A percentile compares a stretch with the other conserved stretches of the same genome.
phyloP scores from a whole-genome alignment of 768 basidiomycete species.

The Leccinum rimulosum region DNA sequence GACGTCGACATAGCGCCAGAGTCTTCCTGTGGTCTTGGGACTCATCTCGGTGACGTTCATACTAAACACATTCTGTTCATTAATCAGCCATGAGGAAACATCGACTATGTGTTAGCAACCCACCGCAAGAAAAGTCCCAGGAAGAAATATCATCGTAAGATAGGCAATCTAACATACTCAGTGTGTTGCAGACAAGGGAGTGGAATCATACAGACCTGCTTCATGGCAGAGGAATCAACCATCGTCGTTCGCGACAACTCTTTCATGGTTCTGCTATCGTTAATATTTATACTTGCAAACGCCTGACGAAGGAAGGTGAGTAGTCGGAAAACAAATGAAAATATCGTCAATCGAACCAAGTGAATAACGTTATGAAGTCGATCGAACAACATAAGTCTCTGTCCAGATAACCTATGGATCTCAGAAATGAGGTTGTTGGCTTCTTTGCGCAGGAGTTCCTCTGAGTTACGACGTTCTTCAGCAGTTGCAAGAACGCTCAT shows the following conservation, averaged over 20 bases:
- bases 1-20: constrained; percentile 38
- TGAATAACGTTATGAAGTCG: constrained; percentile 35
- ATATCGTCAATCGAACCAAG: constrained; percentile 18
- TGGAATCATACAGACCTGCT: constrained; percentile 23
- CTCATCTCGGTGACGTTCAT: constrained; percentile 34
- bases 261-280: constrained; percentile 50
- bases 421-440: constrained; percentile 47
- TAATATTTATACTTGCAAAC: constrained; percentile 56
- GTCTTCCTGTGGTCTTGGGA: constrained; percentile 21
- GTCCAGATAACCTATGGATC: constrained; percentile 44
- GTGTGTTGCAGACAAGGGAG: background rate
- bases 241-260: constrained; percentile 45
- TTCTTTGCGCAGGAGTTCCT: constrained; percentile 43
- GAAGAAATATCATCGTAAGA: constrained; percentile 61
- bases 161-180: constrained; percentile 39
- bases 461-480: constrained; percentile 22
- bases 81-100: constrained; percentile 5
- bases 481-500: constrained; percentile 30
- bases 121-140: constrained; percentile 43
- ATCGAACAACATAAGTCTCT: constrained; percentile 31
- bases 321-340: background rate
- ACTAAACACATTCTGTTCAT: constrained; percentile 31
- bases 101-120: background rate
- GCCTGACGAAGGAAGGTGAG: constrained; percentile 36
- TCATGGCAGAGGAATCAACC: constrained; percentile 41